These are phyloP conservation scores for Fusarium xylarioides DNA, from an alignment of 2,329 filamentous ascomycete genomes.

Conservation along the genomic window DNA sequence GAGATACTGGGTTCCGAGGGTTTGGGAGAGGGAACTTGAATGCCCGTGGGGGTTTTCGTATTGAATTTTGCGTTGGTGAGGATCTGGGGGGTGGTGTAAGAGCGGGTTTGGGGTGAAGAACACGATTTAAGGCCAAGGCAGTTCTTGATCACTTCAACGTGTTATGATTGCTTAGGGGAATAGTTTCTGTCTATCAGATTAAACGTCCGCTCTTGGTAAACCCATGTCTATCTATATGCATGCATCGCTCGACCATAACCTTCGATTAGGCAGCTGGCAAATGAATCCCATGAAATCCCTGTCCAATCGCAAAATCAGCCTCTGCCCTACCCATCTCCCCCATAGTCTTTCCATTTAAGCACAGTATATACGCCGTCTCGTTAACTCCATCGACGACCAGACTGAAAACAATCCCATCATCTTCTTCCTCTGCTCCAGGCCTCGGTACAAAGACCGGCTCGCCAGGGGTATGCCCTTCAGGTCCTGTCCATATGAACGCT, in stretches of 20 bases:
- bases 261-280: slow-evolving; percentile 24
- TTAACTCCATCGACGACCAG: slow-evolving; percentile 71
- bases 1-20: neutral
- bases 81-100: neutral
- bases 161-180: accelerated
- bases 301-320: slow-evolving; percentile 65
- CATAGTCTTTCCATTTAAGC: slow-evolving; percentile 70
- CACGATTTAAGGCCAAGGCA: neutral
- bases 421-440: slow-evolving; percentile 59
- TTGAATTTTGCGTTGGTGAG: neutral
- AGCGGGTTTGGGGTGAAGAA: neutral
- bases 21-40: slow-evolving; percentile 2
- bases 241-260: neutral
- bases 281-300: slow-evolving; percentile 73
- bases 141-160: no score
- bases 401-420: slow-evolving; percentile 69
- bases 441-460: slow-evolving; percentile 73
- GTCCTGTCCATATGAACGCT: slow-evolving; percentile 64
- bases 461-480: slow-evolving; percentile 70
- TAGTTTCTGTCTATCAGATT: neutral
- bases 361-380: slow-evolving; percentile 71
- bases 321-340: slow-evolving; percentile 71
- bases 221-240: neutral
- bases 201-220: neutral
- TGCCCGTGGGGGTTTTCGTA: slow-evolving; percentile 12